These are phyloP conservation scores for Macrolepiota dolichaula DNA, from an alignment of 768 basidiomycete species.

Conservation along the genomic window DNA sequence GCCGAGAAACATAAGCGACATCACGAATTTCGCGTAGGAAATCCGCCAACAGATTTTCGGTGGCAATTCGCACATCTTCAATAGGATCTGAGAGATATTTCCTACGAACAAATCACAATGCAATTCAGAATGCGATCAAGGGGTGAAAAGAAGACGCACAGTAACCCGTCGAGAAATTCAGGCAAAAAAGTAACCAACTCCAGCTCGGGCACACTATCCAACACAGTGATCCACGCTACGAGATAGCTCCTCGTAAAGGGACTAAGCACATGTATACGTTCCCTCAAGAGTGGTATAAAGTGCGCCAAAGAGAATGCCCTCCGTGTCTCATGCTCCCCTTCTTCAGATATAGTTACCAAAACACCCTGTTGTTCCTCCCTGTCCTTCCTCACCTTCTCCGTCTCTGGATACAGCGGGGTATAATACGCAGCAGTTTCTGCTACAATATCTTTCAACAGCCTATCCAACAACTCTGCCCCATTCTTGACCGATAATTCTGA, in stretches of 20 bases:
- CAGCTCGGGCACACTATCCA: conserved; percentile 95
- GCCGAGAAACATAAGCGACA: conserved; percentile 71
- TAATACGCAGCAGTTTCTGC: conserved; percentile 95
- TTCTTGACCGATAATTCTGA: conserved; percentile 97
- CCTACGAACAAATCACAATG: conserved; percentile 35
- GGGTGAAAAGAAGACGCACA: conserved; percentile 51
- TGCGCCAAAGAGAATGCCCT: conserved; percentile 92
- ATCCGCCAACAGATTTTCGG: conserved; percentile 84
- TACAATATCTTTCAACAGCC: conserved; percentile 97
- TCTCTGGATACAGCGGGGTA: conserved; percentile 83
- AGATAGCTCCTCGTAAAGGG: conserved; percentile 95
- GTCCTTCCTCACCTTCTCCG: conserved; percentile 62
- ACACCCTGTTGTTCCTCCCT: conserved; percentile 56
- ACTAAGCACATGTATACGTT: conserved; percentile 92
- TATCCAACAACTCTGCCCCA: conserved; percentile 93
- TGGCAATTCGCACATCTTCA: conserved; percentile 88
- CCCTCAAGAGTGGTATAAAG: conserved; percentile 91
- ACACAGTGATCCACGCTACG: conserved; percentile 94
- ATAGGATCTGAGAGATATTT: conserved; percentile 96
- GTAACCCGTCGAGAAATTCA: conserved; percentile 88
- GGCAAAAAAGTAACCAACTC: conserved; percentile 94
- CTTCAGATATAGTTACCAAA: conserved; percentile 62
- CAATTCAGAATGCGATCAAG: not conserved
- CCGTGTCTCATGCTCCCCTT: conserved; percentile 40
- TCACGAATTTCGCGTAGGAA: conserved; percentile 90